A percentile compares a stretch with the other conserved stretches of the same genome.
phyloP scores from a whole-genome alignment of 352 stramenopile species.

The Phytophthora litchii region DNA sequence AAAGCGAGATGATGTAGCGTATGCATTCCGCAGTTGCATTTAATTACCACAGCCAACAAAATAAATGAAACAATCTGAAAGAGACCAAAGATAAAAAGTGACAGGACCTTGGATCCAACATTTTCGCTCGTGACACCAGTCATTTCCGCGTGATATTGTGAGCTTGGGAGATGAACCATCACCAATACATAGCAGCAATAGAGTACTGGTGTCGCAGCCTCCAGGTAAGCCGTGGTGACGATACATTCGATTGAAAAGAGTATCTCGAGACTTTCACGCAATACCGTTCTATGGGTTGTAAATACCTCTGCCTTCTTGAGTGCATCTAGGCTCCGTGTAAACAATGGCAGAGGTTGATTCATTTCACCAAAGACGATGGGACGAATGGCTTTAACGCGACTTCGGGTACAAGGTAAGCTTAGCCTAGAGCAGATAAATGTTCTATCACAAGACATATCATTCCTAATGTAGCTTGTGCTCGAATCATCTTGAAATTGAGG shows the following conservation, averaged over 20 bases:
- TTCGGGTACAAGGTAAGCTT: neutral
- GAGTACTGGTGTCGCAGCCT: slow-evolving; percentile 36
- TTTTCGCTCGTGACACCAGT: neutral
- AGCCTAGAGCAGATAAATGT: neutral
- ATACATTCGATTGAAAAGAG: slow-evolving; percentile 40
- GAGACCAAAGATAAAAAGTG: slow-evolving; percentile 20
- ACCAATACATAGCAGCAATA: slow-evolving; percentile 24
- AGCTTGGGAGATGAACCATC: slow-evolving; percentile 31
- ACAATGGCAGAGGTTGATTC: neutral
- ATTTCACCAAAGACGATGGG: neutral
- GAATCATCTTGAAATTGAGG: too few species aligned
- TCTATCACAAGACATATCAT: neutral
- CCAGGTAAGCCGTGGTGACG: slow-evolving; percentile 35
- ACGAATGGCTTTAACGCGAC: slow-evolving; percentile 3
- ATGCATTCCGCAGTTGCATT: slow-evolving; percentile 19
- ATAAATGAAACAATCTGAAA: slow-evolving; percentile 32
- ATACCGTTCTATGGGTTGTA: neutral
- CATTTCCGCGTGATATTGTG: slow-evolving; percentile 13
- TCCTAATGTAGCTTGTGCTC: too few species aligned
- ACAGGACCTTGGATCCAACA: slow-evolving; percentile 6
- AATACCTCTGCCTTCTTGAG: neutral
- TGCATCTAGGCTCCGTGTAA: neutral
- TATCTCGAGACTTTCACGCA: slow-evolving; percentile 11
- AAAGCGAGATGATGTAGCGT: slow-evolving; percentile 31
- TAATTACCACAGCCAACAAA: slow-evolving; percentile 14